Percentiles rank a stretch among this genome's conserved stretches.
Conservation (phyloP, 352 stramenopile species). For the Pythium scleroteichum region DNA sequence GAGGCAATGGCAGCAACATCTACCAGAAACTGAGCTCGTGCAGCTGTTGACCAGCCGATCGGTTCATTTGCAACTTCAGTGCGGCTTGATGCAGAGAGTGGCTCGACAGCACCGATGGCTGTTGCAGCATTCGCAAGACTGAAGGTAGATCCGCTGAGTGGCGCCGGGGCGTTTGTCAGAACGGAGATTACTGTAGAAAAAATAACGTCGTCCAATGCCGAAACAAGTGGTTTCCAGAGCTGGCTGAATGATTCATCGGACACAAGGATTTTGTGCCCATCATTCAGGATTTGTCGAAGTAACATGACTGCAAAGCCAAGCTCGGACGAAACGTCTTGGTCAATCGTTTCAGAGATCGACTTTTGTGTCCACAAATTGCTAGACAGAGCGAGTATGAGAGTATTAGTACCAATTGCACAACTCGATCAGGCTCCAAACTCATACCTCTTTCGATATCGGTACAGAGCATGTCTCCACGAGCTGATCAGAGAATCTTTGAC, state of each 20-base stretch:
- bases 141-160: constrained; percentile 5
- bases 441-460: constrained; percentile 40
- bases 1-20: constrained; percentile 40
- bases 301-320: constrained; percentile 1
- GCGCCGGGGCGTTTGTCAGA: neutral
- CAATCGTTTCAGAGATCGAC: neutral
- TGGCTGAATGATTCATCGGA: constrained; percentile 19
- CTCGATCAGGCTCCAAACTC: neutral
- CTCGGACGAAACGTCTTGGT: constrained; percentile 19
- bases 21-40: constrained; percentile 38
- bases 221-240: constrained; percentile 25
- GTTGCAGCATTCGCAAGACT: constrained; percentile 22
- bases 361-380: neutral
- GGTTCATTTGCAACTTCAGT: neutral
- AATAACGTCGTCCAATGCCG: constrained; percentile 19
- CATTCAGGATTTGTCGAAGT: constrained; percentile 7
- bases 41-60: constrained; percentile 23
- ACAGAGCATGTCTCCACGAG: constrained; percentile 23
- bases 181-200: constrained; percentile 3
- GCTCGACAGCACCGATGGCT: constrained; percentile 21
- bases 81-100: neutral
- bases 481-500: constrained; percentile 31
- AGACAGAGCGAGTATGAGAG: neutral
- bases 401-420: no score
- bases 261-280: neutral